Percentiles rank a stretch among this genome's conserved stretches.
Evolutionary conservation across 129 eudicot species (phyloP).

Genomic region (Tagetes erecta): DNA sequence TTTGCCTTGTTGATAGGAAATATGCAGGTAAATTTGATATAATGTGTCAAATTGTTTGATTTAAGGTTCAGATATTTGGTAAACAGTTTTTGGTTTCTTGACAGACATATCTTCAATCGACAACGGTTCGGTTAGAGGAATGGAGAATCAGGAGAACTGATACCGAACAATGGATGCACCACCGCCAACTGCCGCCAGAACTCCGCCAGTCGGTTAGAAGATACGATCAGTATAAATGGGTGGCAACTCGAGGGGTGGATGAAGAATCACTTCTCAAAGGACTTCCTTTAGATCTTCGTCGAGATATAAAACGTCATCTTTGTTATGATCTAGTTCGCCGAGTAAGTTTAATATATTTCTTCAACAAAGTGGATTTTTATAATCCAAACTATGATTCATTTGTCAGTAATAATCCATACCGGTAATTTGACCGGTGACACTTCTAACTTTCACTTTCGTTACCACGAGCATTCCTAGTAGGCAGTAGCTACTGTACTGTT

Average conservation of each 20-base stretch:
- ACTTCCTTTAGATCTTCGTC: constrained; percentile 77
- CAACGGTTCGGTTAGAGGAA: constrained; percentile 82
- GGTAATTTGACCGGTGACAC: no score
- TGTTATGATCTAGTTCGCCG: constrained; percentile 83
- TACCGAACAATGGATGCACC: constrained; percentile 95
- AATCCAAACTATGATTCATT: no score
- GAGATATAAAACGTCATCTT: constrained; percentile 83
- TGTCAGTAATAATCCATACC: no score
- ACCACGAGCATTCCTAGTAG: no score
- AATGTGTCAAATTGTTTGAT: not conserved
- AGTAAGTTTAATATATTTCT: constrained; percentile 37
- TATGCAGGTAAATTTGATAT: constrained; percentile 56
- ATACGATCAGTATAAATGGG: constrained; percentile 90
- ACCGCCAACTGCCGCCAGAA: constrained; percentile 81
- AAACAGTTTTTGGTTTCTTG: constrained; percentile 6
- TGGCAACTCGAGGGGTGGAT: constrained; percentile 83
- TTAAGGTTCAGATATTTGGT: not conserved
- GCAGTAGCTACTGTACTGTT: no score
- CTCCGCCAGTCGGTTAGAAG: constrained; percentile 68
- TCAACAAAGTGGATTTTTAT: no score
- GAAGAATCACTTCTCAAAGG: constrained; percentile 74
- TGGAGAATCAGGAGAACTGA: constrained; percentile 89
- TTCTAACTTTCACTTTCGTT: no score
- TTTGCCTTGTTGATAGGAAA: constrained; percentile 86
- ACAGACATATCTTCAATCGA: constrained; percentile 83